Evolutionary conservation across 2,329 filamentous ascomycete species (phyloP).

Genomic region (Aspergillus intermedius): DNA sequence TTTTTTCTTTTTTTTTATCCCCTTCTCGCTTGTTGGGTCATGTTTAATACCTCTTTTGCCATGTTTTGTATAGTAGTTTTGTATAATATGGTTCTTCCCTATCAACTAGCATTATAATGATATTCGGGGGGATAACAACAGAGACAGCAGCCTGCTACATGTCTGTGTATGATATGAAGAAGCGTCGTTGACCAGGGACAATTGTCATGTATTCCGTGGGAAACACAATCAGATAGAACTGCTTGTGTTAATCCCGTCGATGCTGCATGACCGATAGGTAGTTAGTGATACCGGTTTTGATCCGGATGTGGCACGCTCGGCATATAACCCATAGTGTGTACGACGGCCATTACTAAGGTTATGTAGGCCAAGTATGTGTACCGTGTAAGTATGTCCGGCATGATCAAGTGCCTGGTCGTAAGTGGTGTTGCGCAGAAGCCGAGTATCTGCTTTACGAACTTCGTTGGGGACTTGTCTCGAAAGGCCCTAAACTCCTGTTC

Average conservation of each 20-base stretch:
- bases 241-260: no score
- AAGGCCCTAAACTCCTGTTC: constrained; percentile 59
- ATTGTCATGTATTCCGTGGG: neutral
- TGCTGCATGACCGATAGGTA: no score
- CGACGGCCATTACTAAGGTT: no score
- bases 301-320: no score
- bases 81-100: neutral
- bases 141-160: neutral
- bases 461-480: neutral
- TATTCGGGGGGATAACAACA: neutral
- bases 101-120: neutral
- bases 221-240: neutral
- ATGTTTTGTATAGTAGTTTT: neutral
- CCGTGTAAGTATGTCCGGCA: no score
- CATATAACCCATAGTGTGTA: no score
- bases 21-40: neutral
- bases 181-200: neutral
- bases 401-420: no score
- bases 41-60: neutral
- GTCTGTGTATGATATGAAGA: neutral
- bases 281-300: no score
- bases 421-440: neutral
- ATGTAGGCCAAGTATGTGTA: no score
- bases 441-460: neutral
- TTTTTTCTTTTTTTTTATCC: neutral